Conservation (phyloP, 176 grass and related monocot genomes). For the Oryza punctata region DNA sequence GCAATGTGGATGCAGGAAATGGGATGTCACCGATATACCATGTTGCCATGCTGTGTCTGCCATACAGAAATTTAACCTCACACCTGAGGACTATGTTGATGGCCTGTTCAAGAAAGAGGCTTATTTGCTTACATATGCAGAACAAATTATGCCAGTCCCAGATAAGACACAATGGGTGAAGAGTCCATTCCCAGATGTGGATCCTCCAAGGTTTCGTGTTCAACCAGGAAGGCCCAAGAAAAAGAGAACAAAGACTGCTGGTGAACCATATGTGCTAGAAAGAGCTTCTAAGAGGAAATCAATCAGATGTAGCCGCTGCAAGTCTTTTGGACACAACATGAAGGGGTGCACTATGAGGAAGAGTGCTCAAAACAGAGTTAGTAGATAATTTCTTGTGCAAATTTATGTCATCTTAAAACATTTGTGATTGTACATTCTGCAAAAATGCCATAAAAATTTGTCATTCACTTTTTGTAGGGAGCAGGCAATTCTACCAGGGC, state of each 20-base stretch:
- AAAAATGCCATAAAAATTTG: no score
- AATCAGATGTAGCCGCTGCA: background rate
- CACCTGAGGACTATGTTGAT: background rate
- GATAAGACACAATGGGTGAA: background rate
- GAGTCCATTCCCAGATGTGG: background rate
- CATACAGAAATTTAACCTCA: background rate
- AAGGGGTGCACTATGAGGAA: background rate
- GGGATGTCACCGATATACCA: background rate
- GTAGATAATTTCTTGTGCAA: no score
- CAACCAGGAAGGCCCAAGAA: background rate
- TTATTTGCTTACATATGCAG: background rate
- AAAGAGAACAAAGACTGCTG: no score
- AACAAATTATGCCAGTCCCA: background rate
- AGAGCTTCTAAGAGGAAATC: background rate
- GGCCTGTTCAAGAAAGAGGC: background rate
- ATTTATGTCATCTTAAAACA: no score
- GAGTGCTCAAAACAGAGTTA: background rate
- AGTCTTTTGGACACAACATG: background rate
- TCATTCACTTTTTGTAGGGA: background rate
- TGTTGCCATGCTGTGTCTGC: background rate
- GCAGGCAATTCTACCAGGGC: background rate
- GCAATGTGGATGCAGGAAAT: background rate
- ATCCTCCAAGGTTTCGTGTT: background rate
- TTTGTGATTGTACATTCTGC: no score
- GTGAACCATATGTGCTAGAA: background rate